phyloP scores from a whole-genome alignment of 2,329 filamentous ascomycete genomes.

The Helotiales sp. region DNA sequence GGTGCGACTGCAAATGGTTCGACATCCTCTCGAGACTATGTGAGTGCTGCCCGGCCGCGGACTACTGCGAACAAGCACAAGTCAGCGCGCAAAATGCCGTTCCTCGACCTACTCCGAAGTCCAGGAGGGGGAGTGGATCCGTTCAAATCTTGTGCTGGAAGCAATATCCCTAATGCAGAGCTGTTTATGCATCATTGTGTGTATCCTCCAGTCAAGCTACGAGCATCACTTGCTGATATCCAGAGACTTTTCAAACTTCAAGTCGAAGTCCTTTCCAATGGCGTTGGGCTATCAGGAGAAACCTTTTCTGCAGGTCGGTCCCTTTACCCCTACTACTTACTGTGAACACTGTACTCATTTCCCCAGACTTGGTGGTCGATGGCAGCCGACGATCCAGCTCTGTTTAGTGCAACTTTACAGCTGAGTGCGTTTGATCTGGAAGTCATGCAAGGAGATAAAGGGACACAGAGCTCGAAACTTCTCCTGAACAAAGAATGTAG shows the following conservation, averaged over 20 bases:
- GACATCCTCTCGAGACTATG: neutral
- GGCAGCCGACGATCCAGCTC: constrained; percentile 10
- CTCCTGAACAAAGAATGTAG: constrained; percentile 17
- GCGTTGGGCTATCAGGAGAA: constrained; percentile 6
- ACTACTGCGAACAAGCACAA: neutral
- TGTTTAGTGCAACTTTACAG: constrained; percentile 20
- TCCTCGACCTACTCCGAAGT: neutral
- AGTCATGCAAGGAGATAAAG: neutral
- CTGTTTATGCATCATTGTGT: constrained; percentile 20
- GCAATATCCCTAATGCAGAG: constrained; percentile 12
- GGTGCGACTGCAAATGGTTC: neutral
- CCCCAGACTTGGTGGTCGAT: constrained; percentile 13
- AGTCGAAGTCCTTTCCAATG: constrained; percentile 8
- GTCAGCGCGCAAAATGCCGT: neutral
- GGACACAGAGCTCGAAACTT: constrained; percentile 5
- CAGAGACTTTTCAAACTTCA: constrained; percentile 16
- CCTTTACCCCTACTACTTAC: too few species aligned
- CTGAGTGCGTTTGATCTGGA: constrained; percentile 20
- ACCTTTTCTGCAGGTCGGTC: constrained; percentile 7
- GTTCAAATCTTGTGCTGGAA: constrained; percentile 10
- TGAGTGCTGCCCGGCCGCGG: neutral
- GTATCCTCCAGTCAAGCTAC: neutral
- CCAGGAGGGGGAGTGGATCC: constrained; percentile 15
- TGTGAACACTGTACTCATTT: neutral
- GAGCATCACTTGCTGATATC: neutral